Evolutionary conservation across 163 green algal genomes (phyloP).

Genomic region (Prototheca stagnorum): DNA sequence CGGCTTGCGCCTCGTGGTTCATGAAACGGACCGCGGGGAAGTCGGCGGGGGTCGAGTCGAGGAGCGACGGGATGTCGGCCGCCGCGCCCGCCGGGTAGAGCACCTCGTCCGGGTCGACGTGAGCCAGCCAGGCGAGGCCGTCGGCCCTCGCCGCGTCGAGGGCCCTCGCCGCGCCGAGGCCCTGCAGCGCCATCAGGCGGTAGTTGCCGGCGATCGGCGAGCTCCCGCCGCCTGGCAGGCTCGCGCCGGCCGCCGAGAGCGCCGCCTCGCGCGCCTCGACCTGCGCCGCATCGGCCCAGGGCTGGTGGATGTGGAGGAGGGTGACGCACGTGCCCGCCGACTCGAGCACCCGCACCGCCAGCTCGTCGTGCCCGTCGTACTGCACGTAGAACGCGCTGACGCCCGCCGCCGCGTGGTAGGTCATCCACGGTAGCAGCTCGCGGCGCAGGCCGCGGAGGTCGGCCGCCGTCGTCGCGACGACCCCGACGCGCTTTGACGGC

Average conservation of each 20-base stretch:
- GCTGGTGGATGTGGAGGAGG: constrained; percentile 26
- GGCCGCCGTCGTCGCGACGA: constrained; percentile 15
- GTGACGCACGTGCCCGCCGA: constrained; percentile 13
- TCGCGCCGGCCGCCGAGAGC: constrained; percentile 4
- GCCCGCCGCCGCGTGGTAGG: constrained; percentile 32
- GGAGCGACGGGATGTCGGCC: constrained; percentile 2
- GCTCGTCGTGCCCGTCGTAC: constrained; percentile 27
- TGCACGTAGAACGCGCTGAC: constrained; percentile 28
- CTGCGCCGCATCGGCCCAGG: constrained; percentile 13
- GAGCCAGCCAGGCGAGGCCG: constrained; percentile 35
- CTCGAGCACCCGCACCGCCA: constrained; percentile 16
- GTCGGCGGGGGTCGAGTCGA: constrained; percentile 3
- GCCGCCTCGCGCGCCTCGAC: constrained; percentile 9
- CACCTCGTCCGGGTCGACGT: constrained; percentile 47
- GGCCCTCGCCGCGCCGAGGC: constrained; percentile 14
- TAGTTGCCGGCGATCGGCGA: constrained; percentile 31
- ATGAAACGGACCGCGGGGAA: constrained; percentile 36
- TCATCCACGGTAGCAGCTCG: constrained; percentile 34
- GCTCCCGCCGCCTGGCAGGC: constrained; percentile 15
- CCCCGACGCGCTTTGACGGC: background rate
- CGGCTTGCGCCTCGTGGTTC: constrained; percentile 40
- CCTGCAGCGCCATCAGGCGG: constrained; percentile 46
- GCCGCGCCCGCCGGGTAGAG: constrained; percentile 16
- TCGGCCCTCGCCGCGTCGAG: constrained; percentile 12
- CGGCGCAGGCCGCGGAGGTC: constrained; percentile 19